These are phyloP conservation scores for Ustilago trichophora DNA, from an alignment of 1,284 basidiomycete genomes.

Conservation along the genomic window DNA sequence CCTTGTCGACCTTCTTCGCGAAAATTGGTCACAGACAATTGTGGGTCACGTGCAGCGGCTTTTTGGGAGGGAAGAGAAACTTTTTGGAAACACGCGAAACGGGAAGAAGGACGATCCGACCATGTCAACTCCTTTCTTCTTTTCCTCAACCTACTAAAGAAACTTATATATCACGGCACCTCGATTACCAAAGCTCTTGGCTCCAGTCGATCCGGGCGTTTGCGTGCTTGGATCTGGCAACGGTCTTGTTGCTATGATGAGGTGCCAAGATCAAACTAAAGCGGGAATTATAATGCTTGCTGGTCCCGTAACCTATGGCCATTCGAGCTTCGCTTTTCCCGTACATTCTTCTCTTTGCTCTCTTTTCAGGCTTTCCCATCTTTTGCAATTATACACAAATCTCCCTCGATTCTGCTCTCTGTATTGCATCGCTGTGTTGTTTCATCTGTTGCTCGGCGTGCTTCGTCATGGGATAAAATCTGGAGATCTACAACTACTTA, in stretches of 20 bases:
- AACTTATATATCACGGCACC: slow-evolving; percentile 29
- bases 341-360: slow-evolving; percentile 13
- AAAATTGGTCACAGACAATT: too few species aligned
- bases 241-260: slow-evolving; percentile 41
- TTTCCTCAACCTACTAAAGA: slow-evolving; percentile 51
- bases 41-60: slow-evolving; percentile 14
- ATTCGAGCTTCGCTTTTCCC: slow-evolving; percentile 51
- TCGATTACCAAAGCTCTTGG: slow-evolving; percentile 47
- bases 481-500: too few species aligned
- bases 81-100: neutral
- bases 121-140: too few species aligned
- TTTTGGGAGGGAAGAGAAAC: neutral
- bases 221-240: slow-evolving; percentile 41
- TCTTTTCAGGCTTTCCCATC: neutral
- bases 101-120: neutral
- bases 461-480: too few species aligned
- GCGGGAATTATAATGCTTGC: slow-evolving; percentile 50
- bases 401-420: too few species aligned
- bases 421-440: too few species aligned
- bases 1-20: neutral
- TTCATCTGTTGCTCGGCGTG: too few species aligned
- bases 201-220: slow-evolving; percentile 39
- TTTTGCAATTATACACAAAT: too few species aligned
- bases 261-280: slow-evolving; percentile 33
- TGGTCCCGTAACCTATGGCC: slow-evolving; percentile 30